Base-by-base conservation (phyloP, 305 asterid genomes). In the Coffea humblotiana region DNA sequence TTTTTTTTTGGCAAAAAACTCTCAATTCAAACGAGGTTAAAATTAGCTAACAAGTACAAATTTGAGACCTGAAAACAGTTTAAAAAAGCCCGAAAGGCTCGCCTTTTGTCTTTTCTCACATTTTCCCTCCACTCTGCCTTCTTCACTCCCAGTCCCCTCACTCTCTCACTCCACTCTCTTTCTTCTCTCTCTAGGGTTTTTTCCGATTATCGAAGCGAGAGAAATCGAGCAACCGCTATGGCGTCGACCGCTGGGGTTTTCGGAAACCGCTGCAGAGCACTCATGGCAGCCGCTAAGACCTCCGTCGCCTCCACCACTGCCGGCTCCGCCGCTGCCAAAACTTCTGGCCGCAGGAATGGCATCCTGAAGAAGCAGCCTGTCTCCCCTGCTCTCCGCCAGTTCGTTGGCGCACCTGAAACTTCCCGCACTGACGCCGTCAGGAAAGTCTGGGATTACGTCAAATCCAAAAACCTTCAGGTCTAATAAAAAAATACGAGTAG, bases 381-480 rank as follows among this genome's bases (percentile, higher is more conserved):
- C 29, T 89, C 93, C 49, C 88, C 95, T 66, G 90, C 89, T 54
- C 90, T 91, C 45, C 84, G 88, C 3, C 79, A 82, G 72, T 89
- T 91, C 84, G 75, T 91, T 8, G 92, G 93, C 10, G 78, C 87
- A n/a, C 40, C 87, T 1, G 86, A 88, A 85, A 85, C 82, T 21
- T 89, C 95, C 15, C 92, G 92, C 0, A 68, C 89, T 37, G 88
- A 80, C 10, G 91, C 93, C 15, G 88, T 91, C 18, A 91, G 88
- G 74, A 82, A 80, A 76, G 80, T 91, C 12, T 91, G 95, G 95
- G 93, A 80, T 8, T 85, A 91, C 80, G 82, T 89, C 74, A 91
- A 88, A 78, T 48, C 82, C 40, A 58, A 83, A 47, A 88, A 90
- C 77, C 95, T 89, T 11, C 93, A 89, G 92, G 95, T 91, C 35